These are phyloP conservation scores for Suhomyces sp. DNA, from an alignment of 805 yeast genomes.

Conservation along the genomic window DNA sequence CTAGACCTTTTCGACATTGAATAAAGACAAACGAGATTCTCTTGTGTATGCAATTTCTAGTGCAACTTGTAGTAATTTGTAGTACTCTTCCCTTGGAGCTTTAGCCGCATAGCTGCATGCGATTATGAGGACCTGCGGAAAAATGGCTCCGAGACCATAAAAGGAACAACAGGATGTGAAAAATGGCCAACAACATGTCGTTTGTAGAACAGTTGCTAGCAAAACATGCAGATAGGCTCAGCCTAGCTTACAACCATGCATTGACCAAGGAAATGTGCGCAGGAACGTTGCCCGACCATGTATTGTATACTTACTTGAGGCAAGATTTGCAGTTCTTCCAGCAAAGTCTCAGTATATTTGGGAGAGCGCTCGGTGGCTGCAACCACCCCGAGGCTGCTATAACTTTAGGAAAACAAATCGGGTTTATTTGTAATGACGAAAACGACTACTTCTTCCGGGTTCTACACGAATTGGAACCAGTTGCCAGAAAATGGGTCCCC, in stretches of 20 bases:
- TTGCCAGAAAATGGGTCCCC: slow-evolving; percentile 18
- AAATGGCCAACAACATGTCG: slow-evolving; percentile 9
- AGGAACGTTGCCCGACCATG: slow-evolving; percentile 44
- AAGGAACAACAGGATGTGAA: background rate
- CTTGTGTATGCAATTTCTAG: no score
- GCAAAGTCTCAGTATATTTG: slow-evolving; percentile 39
- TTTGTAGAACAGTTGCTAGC: slow-evolving; percentile 19
- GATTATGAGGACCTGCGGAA: background rate
- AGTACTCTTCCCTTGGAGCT: no score
- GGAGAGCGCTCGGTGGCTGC: slow-evolving; percentile 43
- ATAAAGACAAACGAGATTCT: no score
- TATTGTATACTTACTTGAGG: slow-evolving; percentile 41
- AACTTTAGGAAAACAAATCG: slow-evolving; percentile 47
- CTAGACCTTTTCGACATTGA: background rate
- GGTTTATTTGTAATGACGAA: slow-evolving; percentile 47
- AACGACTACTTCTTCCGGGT: slow-evolving; percentile 42
- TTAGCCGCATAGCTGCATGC: background rate
- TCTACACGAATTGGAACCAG: slow-evolving; percentile 19
- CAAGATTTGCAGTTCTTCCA: slow-evolving; percentile 51
- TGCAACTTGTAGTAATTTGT: no score
- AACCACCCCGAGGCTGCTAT: slow-evolving; percentile 38
- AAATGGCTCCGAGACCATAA: background rate
- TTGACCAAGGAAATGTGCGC: slow-evolving; percentile 44
- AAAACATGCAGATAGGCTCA: slow-evolving; percentile 20
- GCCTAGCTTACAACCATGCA: slow-evolving; percentile 34